phyloP scores from a whole-genome alignment of 2,329 filamentous ascomycete genomes.

The Penicillium polonicum region DNA sequence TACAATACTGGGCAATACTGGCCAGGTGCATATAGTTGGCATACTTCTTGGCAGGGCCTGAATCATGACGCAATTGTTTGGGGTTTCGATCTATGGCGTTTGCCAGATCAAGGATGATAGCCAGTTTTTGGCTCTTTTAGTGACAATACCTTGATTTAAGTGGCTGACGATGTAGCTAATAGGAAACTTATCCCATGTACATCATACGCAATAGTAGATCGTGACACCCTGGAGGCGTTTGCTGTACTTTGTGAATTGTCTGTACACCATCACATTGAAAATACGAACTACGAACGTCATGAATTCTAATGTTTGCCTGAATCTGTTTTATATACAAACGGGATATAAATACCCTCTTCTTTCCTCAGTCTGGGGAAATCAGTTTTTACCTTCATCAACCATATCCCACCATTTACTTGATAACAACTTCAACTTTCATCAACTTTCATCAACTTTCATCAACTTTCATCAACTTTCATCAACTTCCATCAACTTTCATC shows the following conservation, averaged over 20 bases:
- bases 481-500: not conserved
- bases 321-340: not conserved
- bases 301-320: not conserved
- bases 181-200: not conserved
- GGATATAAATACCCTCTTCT: not conserved
- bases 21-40: not conserved
- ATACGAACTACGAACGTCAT: constrained; percentile 1
- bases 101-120: not conserved
- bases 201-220: not conserved
- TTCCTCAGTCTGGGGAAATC: not conserved
- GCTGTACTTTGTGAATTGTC: not conserved
- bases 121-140: not conserved
- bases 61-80: constrained; percentile 1
- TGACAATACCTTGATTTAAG: not conserved
- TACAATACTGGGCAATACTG: not conserved
- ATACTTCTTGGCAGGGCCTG: not conserved
- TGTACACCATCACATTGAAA: not conserved
- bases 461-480: not conserved
- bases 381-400: not conserved
- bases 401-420: not conserved
- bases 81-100: not conserved
- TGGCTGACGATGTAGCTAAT: not conserved
- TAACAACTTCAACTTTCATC: not conserved
- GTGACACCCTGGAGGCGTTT: not conserved
- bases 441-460: not conserved